Conservation (phyloP, 208 protist genomes). For the Acanthamoeba rhysodes region DNA sequence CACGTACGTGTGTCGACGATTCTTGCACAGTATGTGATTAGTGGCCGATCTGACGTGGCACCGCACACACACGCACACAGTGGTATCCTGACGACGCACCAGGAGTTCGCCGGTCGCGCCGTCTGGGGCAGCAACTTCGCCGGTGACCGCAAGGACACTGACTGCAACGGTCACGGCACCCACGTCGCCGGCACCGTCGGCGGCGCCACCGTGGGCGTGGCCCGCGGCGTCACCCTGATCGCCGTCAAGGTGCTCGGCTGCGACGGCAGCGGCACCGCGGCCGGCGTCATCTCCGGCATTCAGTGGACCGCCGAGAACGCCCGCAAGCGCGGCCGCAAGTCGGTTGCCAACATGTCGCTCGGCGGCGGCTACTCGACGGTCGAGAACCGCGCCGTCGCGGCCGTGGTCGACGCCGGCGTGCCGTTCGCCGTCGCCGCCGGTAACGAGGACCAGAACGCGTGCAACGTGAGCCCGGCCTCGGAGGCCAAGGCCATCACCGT, state of each 20-base stretch:
- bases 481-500: conserved; percentile 75
- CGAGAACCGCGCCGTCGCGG: conserved; percentile 60
- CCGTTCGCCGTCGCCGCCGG: conserved; percentile 77
- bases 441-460: conserved; percentile 76
- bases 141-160: conserved; percentile 57
- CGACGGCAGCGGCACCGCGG: conserved; percentile 58
- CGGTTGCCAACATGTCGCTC: conserved; percentile 78
- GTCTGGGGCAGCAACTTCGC: conserved; percentile 70
- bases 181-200: conserved; percentile 75
- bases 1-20: background rate
- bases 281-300: conserved; percentile 76
- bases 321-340: conserved; percentile 52
- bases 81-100: conserved; percentile 61
- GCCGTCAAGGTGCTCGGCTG: conserved; percentile 78
- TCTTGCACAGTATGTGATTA: too few species aligned
- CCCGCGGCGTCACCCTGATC: conserved; percentile 50
- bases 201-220: conserved; percentile 17
- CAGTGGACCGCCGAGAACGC: conserved; percentile 67
- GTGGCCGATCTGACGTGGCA: background rate
- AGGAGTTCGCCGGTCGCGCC: conserved; percentile 64
- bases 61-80: too few species aligned
- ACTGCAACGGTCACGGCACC: conserved; percentile 81
- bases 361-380: conserved; percentile 72
- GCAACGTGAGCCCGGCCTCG: conserved; percentile 71
- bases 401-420: conserved; percentile 69